These are phyloP conservation scores for Chloranthus sessilifolius DNA, from an alignment of 164 flowering plant species.

Conservation along the genomic window DNA sequence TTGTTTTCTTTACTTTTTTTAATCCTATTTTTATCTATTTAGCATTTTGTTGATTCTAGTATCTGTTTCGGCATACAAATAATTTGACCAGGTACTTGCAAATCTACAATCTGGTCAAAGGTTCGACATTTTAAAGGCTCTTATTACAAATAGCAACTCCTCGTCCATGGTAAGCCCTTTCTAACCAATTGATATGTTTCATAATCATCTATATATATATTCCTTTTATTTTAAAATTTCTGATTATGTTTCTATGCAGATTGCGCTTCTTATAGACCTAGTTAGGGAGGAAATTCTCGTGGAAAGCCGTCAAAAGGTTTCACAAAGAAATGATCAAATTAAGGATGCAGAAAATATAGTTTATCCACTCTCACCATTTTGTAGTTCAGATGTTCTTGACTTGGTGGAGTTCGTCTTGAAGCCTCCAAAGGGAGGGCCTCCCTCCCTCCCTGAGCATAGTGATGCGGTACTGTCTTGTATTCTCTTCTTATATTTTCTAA, in stretches of 20 bases:
- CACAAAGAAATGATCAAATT: conserved; percentile 10
- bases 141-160: conserved; percentile 41
- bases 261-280: conserved; percentile 66
- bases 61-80: conserved; percentile 1
- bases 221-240: conserved; percentile 10
- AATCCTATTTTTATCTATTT: no score
- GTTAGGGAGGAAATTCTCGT: conserved; percentile 44
- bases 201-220: not conserved
- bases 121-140: conserved; percentile 59
- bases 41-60: not conserved
- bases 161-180: conserved; percentile 70
- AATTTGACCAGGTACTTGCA: conserved; percentile 56
- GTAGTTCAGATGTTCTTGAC: conserved; percentile 52
- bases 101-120: conserved; percentile 57
- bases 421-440: conserved; percentile 81
- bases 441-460: conserved; percentile 63
- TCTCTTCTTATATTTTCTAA: not conserved
- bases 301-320: conserved; percentile 23
- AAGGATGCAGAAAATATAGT: conserved; percentile 15
- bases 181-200: conserved; percentile 1
- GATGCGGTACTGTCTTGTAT: conserved; percentile 64
- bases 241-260: conserved; percentile 33
- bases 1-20: no score
- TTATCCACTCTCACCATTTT: conserved; percentile 24
- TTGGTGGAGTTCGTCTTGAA: conserved; percentile 66